phyloP scores from a whole-genome alignment of 164 flowering plant species.

The Vitis amurensis region DNA sequence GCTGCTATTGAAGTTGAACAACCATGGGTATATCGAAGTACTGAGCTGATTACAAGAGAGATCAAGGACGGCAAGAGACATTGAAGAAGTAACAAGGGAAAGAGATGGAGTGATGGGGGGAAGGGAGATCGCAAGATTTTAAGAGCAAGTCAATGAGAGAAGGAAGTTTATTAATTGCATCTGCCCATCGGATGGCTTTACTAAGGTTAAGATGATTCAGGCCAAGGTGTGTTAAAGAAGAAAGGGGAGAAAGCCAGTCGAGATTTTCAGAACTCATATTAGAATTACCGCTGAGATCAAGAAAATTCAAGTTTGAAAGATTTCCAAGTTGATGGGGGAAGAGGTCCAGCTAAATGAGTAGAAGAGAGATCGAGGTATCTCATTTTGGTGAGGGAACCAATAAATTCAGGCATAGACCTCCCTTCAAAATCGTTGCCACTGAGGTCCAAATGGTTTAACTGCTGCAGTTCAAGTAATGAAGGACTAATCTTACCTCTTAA shows the following conservation, averaged over 20 bases:
- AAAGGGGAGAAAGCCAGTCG: conserved; percentile 17
- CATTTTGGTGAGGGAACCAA: conserved; percentile 6
- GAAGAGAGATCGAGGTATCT: conserved; percentile 13
- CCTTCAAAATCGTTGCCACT: neutral
- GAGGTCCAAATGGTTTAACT: conserved; percentile 4
- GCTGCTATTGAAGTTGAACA: neutral
- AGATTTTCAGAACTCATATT: neutral
- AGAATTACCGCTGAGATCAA: conserved; percentile 16
- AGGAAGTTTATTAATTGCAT: conserved; percentile 16
- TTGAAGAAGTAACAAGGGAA: neutral
- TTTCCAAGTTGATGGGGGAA: conserved; percentile 29
- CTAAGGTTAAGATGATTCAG: neutral
- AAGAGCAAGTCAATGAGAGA: conserved; percentile 5
- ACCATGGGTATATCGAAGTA: conserved; percentile 3
- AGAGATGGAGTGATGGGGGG: neutral
- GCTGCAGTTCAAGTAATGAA: conserved; percentile 7
- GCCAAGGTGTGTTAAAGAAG: conserved; percentile 10
- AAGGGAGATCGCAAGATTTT: neutral
- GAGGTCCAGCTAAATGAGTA: neutral
- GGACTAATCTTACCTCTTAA: conserved; percentile 5
- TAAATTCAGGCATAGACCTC: neutral
- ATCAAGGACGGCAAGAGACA: conserved; percentile 5
- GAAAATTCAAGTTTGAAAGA: conserved; percentile 23
- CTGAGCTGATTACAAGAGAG: neutral
- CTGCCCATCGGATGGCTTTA: conserved; percentile 4